Percentiles rank a stretch among this genome's conserved stretches.
These are phyloP conservation scores for Helichrysum umbraculigerum DNA, from an alignment of 129 eudicot species.

Conservation along the genomic window DNA sequence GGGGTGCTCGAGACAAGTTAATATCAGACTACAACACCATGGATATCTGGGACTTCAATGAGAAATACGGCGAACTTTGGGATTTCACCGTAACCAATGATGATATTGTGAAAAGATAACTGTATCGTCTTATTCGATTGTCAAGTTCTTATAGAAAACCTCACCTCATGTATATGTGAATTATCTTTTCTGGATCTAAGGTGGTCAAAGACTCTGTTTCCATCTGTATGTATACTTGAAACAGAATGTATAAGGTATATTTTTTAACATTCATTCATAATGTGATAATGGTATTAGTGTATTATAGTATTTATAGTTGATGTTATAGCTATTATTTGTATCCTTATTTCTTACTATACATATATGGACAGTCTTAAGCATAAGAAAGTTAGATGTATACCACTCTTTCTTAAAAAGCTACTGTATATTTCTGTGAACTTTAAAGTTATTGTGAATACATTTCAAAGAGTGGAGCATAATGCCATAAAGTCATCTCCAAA, in stretches of 20 bases:
- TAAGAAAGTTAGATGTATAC: not conserved
- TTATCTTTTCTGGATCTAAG: not conserved
- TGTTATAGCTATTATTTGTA: not conserved
- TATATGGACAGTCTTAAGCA: not conserved
- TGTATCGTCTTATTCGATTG: not conserved
- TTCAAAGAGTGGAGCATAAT: slow-evolving; percentile 6
- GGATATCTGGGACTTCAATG: slow-evolving; percentile 96
- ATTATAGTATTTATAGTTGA: not conserved
- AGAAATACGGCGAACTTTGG: slow-evolving; percentile 96
- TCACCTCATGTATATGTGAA: slow-evolving; percentile 28
- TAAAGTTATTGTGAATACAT: not conserved
- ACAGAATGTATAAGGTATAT: not conserved
- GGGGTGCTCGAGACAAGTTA: slow-evolving; percentile 86
- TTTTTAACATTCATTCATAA: not conserved
- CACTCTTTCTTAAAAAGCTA: not conserved
- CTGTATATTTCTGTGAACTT: not conserved
- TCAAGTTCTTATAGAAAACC: not conserved
- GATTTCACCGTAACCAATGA: slow-evolving; percentile 80
- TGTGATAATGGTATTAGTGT: too few relatives aligned
- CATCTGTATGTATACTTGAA: not conserved
- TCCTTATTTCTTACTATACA: not conserved
- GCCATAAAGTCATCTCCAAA: slow-evolving; percentile 8
- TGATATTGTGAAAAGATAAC: slow-evolving; percentile 58
- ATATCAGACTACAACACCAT: slow-evolving; percentile 91
- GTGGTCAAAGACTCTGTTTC: slow-evolving; percentile 15